These are phyloP conservation scores for Cadophora gregata DNA, from an alignment of 2,329 filamentous ascomycete species.

Conservation along the genomic window DNA sequence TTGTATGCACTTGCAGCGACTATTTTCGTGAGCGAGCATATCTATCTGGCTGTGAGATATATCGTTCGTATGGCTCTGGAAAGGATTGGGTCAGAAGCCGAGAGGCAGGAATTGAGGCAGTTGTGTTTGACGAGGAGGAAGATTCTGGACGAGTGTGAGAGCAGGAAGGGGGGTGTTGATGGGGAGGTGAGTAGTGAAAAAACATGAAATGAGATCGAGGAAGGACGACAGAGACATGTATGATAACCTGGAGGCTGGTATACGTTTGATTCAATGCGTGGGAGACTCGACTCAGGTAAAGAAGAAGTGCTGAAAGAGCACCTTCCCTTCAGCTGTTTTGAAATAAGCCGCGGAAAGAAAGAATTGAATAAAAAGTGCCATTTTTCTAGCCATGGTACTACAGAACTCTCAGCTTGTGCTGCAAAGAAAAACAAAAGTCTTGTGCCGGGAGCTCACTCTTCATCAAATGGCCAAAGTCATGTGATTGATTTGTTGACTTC, in stretches of 20 bases:
- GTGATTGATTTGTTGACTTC: background rate
- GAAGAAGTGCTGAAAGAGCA: background rate
- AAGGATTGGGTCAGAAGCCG: constrained; percentile 61
- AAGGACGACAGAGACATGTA: background rate
- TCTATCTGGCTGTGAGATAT: constrained; percentile 78
- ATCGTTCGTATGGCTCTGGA: constrained; percentile 73
- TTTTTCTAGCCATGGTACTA: background rate
- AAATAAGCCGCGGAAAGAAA: background rate
- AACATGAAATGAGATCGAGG: background rate
- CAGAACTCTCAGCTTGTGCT: background rate
- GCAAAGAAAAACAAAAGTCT: background rate
- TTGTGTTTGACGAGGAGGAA: constrained; percentile 11
- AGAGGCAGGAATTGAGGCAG: background rate
- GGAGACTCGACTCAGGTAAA: background rate
- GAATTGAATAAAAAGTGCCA: background rate
- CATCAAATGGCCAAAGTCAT: background rate
- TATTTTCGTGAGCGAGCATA: constrained; percentile 84
- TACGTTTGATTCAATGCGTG: background rate
- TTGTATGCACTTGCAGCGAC: constrained; percentile 67
- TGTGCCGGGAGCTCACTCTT: background rate
- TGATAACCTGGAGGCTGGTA: background rate
- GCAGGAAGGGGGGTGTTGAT: background rate
- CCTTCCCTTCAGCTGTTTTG: background rate
- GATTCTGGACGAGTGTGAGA: background rate
- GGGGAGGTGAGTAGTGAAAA: background rate